Conservation (phyloP, 2,329 filamentous ascomycete species). For the Clathrospora elynae region DNA sequence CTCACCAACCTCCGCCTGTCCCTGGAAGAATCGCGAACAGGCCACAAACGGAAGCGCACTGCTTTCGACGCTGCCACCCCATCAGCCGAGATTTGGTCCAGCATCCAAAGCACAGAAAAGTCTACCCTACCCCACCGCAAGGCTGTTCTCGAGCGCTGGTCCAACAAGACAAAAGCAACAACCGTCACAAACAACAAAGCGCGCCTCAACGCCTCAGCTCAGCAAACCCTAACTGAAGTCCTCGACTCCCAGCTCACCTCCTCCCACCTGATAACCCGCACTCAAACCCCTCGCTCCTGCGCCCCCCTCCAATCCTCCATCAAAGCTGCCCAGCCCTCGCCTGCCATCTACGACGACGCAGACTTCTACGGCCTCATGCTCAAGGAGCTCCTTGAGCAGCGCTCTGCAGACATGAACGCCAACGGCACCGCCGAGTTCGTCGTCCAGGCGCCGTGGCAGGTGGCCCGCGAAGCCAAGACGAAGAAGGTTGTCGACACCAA, state of each 20-base stretch:
- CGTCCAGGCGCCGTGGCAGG: slow-evolving; percentile 60
- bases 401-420: slow-evolving; percentile 66
- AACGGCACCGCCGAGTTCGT: slow-evolving; percentile 55
- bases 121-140: slow-evolving; percentile 66
- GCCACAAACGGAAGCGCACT: slow-evolving; percentile 64
- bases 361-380: slow-evolving; percentile 93
- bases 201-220: slow-evolving; percentile 63
- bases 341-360: slow-evolving; percentile 83
- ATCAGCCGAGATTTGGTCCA: slow-evolving; percentile 71
- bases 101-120: slow-evolving; percentile 70
- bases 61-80: slow-evolving; percentile 61
- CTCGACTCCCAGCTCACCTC: slow-evolving; percentile 72
- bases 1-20: slow-evolving; percentile 71
- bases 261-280: slow-evolving; percentile 71
- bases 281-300: slow-evolving; percentile 74
- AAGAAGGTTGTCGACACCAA: slow-evolving; percentile 88
- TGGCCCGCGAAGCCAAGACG: slow-evolving; percentile 78
- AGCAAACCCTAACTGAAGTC: slow-evolving; percentile 69
- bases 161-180: slow-evolving; percentile 72
- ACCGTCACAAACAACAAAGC: slow-evolving; percentile 58
- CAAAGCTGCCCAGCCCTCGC: slow-evolving; percentile 29
- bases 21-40: slow-evolving; percentile 59
- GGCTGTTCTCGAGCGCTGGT: slow-evolving; percentile 86
- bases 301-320: slow-evolving; percentile 68
- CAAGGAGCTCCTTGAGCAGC: slow-evolving; percentile 90